phyloP scores from a whole-genome alignment of 2,329 filamentous ascomycete genomes.

The Harringtonia lauricola region DNA sequence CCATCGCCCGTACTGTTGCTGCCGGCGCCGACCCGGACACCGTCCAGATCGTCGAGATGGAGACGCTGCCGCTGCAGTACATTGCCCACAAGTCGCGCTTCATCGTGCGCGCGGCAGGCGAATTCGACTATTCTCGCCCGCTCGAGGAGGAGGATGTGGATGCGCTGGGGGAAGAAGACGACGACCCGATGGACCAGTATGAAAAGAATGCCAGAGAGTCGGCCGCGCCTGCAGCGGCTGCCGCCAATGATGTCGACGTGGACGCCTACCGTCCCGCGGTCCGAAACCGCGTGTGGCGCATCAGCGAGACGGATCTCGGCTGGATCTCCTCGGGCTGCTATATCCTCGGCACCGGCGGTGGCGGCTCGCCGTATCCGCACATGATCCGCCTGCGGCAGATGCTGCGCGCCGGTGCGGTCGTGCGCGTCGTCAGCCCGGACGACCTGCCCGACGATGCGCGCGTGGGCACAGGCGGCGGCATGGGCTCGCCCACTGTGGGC shows the following conservation, averaged over 20 bases:
- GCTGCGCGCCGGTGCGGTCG: slow-evolving; percentile 35
- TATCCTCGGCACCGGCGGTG: slow-evolving; percentile 50
- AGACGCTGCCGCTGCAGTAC: slow-evolving; percentile 43
- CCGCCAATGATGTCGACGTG: slow-evolving; percentile 15
- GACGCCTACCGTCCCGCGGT: slow-evolving; percentile 36
- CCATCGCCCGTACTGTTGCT: slow-evolving; percentile 30
- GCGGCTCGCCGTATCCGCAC: slow-evolving; percentile 41
- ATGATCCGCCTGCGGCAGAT: slow-evolving; percentile 40
- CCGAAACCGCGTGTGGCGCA: slow-evolving; percentile 39
- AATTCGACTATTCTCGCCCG: slow-evolving; percentile 35
- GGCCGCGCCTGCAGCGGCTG: slow-evolving; percentile 3
- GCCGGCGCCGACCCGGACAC: slow-evolving; percentile 32
- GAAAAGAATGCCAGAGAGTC: slow-evolving; percentile 13
- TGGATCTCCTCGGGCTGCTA: slow-evolving; percentile 50
- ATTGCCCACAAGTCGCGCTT: slow-evolving; percentile 41
- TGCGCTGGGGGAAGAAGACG: neutral
- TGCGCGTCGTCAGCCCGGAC: slow-evolving; percentile 38
- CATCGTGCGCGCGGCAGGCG: slow-evolving; percentile 48
- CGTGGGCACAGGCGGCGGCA: slow-evolving; percentile 45
- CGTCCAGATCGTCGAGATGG: slow-evolving; percentile 38
- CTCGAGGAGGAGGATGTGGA: neutral
- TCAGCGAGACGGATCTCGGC: slow-evolving; percentile 45
- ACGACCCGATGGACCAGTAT: slow-evolving; percentile 15
- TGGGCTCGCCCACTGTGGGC: slow-evolving; percentile 47
- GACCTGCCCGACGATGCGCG: slow-evolving; percentile 38